These are phyloP conservation scores for Aspergillus panamensis DNA, from an alignment of 495 filamentous ascomycete genomes.

Conservation along the genomic window DNA sequence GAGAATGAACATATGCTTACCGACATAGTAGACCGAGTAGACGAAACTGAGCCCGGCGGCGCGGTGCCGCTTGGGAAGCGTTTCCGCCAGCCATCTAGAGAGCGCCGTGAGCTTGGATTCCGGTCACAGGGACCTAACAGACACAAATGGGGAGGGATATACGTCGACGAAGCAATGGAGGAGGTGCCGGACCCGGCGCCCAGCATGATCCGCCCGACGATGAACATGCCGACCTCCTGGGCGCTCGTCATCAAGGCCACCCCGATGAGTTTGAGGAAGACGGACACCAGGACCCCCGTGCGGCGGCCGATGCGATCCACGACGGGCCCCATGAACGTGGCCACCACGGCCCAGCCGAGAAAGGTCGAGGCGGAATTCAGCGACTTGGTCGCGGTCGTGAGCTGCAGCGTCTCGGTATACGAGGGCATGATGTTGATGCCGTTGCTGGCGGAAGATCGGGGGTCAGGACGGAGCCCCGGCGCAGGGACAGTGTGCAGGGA, in stretches of 20 bases:
- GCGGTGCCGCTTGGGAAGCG: neutral
- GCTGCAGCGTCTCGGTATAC: neutral
- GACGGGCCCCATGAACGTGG: neutral
- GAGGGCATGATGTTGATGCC: neutral
- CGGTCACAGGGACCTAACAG: too few species aligned
- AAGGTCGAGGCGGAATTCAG: neutral
- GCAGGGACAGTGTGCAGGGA: too few species aligned
- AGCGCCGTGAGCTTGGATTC: too few species aligned
- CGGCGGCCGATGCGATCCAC: neutral
- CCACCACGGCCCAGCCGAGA: neutral
- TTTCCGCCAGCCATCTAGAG: too few species aligned
- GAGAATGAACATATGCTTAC: neutral
- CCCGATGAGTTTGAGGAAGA: neutral
- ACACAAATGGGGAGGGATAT: too few species aligned
- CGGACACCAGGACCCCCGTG: neutral
- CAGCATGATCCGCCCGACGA: neutral
- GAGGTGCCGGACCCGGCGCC: neutral
- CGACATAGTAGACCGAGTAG: neutral
- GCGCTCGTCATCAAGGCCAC: neutral
- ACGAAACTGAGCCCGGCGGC: neutral
- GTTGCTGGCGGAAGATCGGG: neutral
- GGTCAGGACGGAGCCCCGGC: neutral
- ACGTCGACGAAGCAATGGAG: neutral
- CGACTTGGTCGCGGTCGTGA: neutral
- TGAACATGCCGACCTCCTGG: neutral